phyloP scores from a whole-genome alignment of 139 green algal species.

The Yamagishiella unicocca region DNA sequence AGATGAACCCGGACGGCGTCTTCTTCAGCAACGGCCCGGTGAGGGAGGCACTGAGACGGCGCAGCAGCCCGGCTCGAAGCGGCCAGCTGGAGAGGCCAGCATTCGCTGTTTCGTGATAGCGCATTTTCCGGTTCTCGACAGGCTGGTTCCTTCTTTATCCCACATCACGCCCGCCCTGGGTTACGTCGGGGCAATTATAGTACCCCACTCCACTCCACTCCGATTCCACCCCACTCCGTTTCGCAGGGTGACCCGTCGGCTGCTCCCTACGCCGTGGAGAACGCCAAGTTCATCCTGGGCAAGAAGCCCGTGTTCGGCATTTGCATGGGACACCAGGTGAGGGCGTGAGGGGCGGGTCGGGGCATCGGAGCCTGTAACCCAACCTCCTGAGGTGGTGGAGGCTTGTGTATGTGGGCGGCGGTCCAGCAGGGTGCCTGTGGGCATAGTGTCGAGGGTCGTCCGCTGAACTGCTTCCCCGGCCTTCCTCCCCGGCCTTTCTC shows the following conservation, averaged over 20 bases:
- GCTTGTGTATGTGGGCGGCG: too few relatives aligned
- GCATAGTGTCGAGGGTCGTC: too few relatives aligned
- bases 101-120: too few relatives aligned
- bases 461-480: neutral
- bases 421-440: too few relatives aligned
- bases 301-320: slow-evolving; percentile 99
- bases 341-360: neutral
- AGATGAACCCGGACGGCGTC: slow-evolving; percentile 97
- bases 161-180: too few relatives aligned
- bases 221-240: neutral
- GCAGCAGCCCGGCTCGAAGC: too few relatives aligned
- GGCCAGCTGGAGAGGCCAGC: too few relatives aligned
- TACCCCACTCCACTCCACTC: neutral
- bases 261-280: slow-evolving; percentile 98
- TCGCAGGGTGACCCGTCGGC: slow-evolving; percentile 95
- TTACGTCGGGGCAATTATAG: too few relatives aligned
- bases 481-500: neutral
- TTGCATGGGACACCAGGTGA: slow-evolving; percentile 98
- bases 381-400: too few relatives aligned
- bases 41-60: too few relatives aligned
- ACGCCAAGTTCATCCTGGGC: slow-evolving; percentile 91
- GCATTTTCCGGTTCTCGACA: too few relatives aligned
- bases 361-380: neutral
- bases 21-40: slow-evolving; percentile 98
- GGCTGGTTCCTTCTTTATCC: too few relatives aligned